Evolutionary conservation across 371 early-diverging fungal genomes (phyloP), one percentile per base, ranked within the genome.

Genomic region (Mucor irregularis): DNA sequence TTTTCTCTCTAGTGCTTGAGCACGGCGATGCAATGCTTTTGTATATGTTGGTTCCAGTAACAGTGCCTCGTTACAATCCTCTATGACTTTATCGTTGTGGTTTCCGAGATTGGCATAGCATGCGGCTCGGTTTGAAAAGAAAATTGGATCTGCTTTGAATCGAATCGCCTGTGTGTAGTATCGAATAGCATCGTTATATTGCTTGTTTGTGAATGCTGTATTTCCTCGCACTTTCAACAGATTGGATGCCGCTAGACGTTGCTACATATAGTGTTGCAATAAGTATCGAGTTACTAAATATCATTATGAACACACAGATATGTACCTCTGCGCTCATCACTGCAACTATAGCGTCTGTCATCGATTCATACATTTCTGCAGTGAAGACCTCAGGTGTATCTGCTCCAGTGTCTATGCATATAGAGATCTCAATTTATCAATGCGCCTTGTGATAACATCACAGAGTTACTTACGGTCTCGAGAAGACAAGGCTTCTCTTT

Each of bases 61-160:
- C 16, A 94, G 69, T 0, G 93, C 93, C 40, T 64, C 66, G 37
- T 68, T 78, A 60, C 87, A 83, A 63, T 88, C 89, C 25, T 77
- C 81, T 54, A 89, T 83, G 30, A 88, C 92, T 43, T 84, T 74
- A n/a, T 83, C 85, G 51, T 85, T 75, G 55, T 89, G 63, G 2
- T 24, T 9, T 30, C 82, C 85, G 49, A 98, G 73, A 80, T 99
- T 99, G 46, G 86, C 86, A 80, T 94, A 96, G 71, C 94, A 92
- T 21, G 95, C 96, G 10, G 99, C 94, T 62, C 99, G 91, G 86
- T 99, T 99, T 16, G 94, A 91, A 71, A 90, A 97, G 59, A 84
- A 96, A 31, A 96, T 87, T 11, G 90, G 83, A 64, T 92, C 84
- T 16, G 74, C 69, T 52, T 76, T 81, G 63, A 87, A 84, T 13